A percentile compares a stretch with the other conserved stretches of the same genome.
Conservation (phyloP, 352 stramenopile species). For the Plasmopara viticola region DNA sequence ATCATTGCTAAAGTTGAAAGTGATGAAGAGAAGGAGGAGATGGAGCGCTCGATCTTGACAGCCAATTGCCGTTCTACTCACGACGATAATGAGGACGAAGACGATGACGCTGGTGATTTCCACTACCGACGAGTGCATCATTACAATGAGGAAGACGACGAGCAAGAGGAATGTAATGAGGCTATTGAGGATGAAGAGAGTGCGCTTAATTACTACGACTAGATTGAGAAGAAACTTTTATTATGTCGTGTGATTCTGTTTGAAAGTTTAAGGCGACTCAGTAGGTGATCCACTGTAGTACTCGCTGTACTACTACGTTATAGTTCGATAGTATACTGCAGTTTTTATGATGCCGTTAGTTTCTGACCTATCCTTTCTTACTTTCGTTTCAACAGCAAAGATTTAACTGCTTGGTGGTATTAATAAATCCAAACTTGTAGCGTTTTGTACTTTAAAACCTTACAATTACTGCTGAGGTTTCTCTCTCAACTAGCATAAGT, state of each 20-base stretch:
- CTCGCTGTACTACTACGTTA: no score
- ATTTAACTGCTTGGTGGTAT: no score
- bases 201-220: conserved; percentile 15
- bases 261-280: no score
- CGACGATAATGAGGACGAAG: conserved; percentile 3
- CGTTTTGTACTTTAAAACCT: background rate
- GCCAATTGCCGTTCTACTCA: background rate
- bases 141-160: conserved; percentile 22
- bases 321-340: no score
- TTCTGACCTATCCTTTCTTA: no score
- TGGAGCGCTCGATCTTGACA: background rate
- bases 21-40: conserved; percentile 25
- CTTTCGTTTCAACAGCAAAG: no score
- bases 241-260: background rate
- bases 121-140: conserved; percentile 5
- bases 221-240: conserved; percentile 12
- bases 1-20: conserved; percentile 33
- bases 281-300: no score
- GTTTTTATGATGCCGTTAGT: no score
- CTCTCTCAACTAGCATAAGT: background rate
- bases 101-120: background rate
- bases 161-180: conserved; percentile 17
- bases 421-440: no score
- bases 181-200: conserved; percentile 16
- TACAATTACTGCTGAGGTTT: background rate